Percentiles rank a stretch among this genome's conserved stretches.
These are phyloP conservation scores for Colletotrichum sidae DNA, from an alignment of 2,329 filamentous ascomycete species.

Conservation along the genomic window DNA sequence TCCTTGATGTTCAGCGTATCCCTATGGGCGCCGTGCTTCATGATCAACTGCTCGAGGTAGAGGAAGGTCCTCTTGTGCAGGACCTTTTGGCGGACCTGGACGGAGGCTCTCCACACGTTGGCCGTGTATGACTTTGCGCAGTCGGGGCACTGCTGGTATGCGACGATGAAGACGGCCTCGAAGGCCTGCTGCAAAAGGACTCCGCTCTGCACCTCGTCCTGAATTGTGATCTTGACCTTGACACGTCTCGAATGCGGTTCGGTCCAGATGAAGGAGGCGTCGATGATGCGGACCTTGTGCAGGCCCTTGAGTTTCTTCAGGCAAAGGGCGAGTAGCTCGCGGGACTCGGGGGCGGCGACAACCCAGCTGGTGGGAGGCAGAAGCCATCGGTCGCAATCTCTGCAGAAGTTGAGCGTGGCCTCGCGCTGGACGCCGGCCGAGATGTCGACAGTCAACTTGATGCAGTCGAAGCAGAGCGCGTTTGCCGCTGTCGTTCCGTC, in stretches of 20 bases:
- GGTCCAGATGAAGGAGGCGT: conserved; percentile 97
- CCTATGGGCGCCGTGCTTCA: conserved; percentile 91
- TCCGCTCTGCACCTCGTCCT: conserved; percentile 73
- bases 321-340: conserved; percentile 92
- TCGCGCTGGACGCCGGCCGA: conserved; percentile 92
- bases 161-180: conserved; percentile 92
- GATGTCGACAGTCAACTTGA: conserved; percentile 94
- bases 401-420: conserved; percentile 89
- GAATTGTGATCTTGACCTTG: conserved; percentile 95
- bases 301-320: conserved; percentile 88
- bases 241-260: conserved; percentile 94
- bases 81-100: conserved; percentile 97
- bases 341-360: conserved; percentile 84
- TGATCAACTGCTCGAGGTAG: conserved; percentile 89
- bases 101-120: conserved; percentile 92
- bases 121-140: conserved; percentile 96
- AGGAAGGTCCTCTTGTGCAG: conserved; percentile 85
- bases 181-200: conserved; percentile 89
- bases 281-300: conserved; percentile 91
- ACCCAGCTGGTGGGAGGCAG: conserved; percentile 90
- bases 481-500: conserved; percentile 89
- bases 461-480: conserved; percentile 94
- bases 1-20: conserved; percentile 99
- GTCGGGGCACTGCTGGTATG: conserved; percentile 93
- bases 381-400: conserved; percentile 94